phyloP scores from a whole-genome alignment of 2,329 filamentous ascomycete species.

The Sporothrix protearum region DNA sequence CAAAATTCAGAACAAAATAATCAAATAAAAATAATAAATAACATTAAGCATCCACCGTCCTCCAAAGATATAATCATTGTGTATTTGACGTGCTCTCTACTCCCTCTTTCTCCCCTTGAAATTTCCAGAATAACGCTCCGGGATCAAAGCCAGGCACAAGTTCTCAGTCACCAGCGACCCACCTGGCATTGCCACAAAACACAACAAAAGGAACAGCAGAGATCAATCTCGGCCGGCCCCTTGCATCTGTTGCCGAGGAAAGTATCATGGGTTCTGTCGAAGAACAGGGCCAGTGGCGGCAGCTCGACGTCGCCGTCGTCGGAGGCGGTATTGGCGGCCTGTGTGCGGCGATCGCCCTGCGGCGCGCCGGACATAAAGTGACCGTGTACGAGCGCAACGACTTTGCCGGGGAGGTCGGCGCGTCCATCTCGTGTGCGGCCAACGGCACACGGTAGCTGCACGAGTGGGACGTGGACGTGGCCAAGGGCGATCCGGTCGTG shows the following conservation, averaged over 20 bases:
- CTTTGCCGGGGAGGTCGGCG: slow-evolving; percentile 65
- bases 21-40: too few relatives aligned
- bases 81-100: too few relatives aligned
- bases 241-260: too few relatives aligned
- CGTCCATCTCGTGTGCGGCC: slow-evolving; percentile 64
- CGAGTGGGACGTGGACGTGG: slow-evolving; percentile 63
- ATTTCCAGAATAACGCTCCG: not conserved
- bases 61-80: too few relatives aligned
- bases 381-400: slow-evolving; percentile 65
- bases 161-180: not conserved
- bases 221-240: not conserved
- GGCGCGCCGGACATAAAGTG: slow-evolving; percentile 46
- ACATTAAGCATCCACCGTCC: too few relatives aligned
- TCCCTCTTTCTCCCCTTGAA: not conserved
- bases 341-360: slow-evolving; percentile 45
- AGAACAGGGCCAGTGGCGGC: too few relatives aligned
- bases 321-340: slow-evolving; percentile 50
- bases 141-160: not conserved
- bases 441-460: slow-evolving; percentile 68
- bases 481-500: slow-evolving; percentile 62
- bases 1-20: too few relatives aligned
- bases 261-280: too few relatives aligned
- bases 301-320: slow-evolving; percentile 39
- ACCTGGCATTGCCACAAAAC: not conserved
- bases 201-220: not conserved